Evolutionary conservation across 1,139 yeast genomes (phyloP), one percentile per base, ranked within the genome.

Genomic region (Saccharomycopsis hybrid): DNA sequence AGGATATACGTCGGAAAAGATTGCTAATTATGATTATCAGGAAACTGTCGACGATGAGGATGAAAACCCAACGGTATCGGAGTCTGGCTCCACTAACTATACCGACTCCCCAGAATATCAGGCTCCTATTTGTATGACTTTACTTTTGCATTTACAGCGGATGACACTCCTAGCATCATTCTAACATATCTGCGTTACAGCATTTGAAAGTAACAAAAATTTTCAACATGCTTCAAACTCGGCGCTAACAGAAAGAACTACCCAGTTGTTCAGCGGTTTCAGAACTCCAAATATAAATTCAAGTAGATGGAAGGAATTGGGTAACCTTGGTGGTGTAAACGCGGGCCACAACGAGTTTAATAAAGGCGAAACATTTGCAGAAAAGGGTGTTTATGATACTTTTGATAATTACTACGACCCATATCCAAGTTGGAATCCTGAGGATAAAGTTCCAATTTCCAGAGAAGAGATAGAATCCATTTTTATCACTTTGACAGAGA

Each of bases 341-440:
- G n/a, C n/a, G n/a, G n/a, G n/a, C n/a, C n/a, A n/a, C n/a, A 8
- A 9, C 5, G 33, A 13, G 3, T 3, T 5, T 44, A 70, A 65
- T 38, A 60, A 59, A 11, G 62, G 66, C 18, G 67, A 64, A 29
- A 31, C 62, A 3, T 64, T 74, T 49, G 72, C 73, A 2, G 78
- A 72, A 52, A 62, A 68, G 44, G 72, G 72, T 3, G 60, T 70
- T 28, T 68, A 66, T 52, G 74, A 71, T 48, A 62, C 65, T 5
- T 70, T 69, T 54, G 71, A 66, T 44, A 65, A 62, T 53, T 65
- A 63, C 40, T 68, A 69, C 53, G 77, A 77, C 50, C 77, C 80
- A 0, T 82, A 78, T 58, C 85, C 87, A 0, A 67, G 82, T 4
- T 82, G 88, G 88, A 60, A 66, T 5, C 63, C 64, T 1, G 63